Base-by-base conservation (phyloP, 2,329 filamentous ascomycete genomes). In the Ophiosphaerella herpotricha region DNA sequence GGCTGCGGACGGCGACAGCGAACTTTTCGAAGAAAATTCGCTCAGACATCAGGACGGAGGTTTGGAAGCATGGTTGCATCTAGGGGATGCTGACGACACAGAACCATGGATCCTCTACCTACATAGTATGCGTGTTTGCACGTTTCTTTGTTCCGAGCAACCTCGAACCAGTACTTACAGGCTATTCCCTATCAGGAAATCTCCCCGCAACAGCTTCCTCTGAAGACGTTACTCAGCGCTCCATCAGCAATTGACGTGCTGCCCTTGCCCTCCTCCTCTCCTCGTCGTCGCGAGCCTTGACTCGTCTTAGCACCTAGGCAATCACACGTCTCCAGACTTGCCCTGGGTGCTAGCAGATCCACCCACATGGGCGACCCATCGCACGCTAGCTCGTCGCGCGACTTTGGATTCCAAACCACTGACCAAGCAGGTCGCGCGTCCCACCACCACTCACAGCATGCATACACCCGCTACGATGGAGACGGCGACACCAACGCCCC, bases 331-430 rank as follows among this genome's bases (percentile, higher is more conserved):
- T 55, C 39, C 52, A 55, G 53, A 61, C 42, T 57, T 21, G 18
- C 32, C 39, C 38, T 29, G 35, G 41, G 48, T 46, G 58, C 46
- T 48, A 57, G 55, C 41, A 50, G 53, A 55, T 56, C 57, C 54
- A 52, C 14, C 45, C 46, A 46, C 50, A 72, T 72, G 70, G 63
- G 64, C 48, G 62, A 68, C 54, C 62, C 56, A 44, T 43, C 60
- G 36, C 51, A 54, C 46, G 57, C 50, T 35, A 59, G 55, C 36
- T 58, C 57, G 40, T 52, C 57, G 31, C 57, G 57, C 57, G 67
- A 67, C 48, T 67, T 66, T 56, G 67, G 50, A 63, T 65, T 66
- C 58, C 64, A 58, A 64, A 66, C 60, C 60, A 63, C 63, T 67
- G 68, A 70, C 63, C 68, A 70, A 63, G 57, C 67, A 46, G 39